Evolutionary conservation across 2,329 filamentous ascomycete species (phyloP), one percentile per base, ranked within the genome.

Genomic region (Tolypocladium cylindrosporum): DNA sequence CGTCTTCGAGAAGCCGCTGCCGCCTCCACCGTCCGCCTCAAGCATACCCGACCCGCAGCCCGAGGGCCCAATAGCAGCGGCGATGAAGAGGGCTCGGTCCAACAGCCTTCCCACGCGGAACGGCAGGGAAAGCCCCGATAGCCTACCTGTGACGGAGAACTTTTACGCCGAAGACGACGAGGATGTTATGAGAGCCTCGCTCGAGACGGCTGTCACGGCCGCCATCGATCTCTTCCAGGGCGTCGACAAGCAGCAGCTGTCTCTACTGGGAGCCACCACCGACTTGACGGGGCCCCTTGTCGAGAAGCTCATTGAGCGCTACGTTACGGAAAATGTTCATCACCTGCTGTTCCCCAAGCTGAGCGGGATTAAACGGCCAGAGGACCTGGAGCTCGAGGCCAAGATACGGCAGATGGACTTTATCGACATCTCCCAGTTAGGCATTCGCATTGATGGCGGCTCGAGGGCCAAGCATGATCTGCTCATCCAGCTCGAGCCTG

Each of bases 161-260:
- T 85, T 88, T 59, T 91, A 88, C 67, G 85, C 90, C 54, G 90
- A 94, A 65, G 91, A 96, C 59, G 92, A 97, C 64, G 94, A 97
- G 70, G 89, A 95, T 64, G 80, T 91, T 37, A 93, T 99, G 87
- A 82, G 93, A 58, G 86, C 86, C 27, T 91, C 91, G 19, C 76
- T 97, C 16, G 94, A 99, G 73, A 95, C 90, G 1, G 92, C 93
- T 1, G 90, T 99, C 13, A 96, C 91, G 11, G 84, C 89, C 11
- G 94, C 92, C 0, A 97, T 99, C 63, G 94, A 99, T 67, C 80
- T 97, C 1, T 99, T 99, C 64, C 93, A 97, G 67, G 86, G 87
- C 60, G 93, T 99, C 7, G 94, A 99, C 70, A 96, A 96, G 71
- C 90, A 96, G 66, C 94, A 97, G 67, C 77, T 99, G 36, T 97